These are phyloP conservation scores for Coemansia sp. DNA, from an alignment of 192 early-diverging fungal species.

Conservation along the genomic window DNA sequence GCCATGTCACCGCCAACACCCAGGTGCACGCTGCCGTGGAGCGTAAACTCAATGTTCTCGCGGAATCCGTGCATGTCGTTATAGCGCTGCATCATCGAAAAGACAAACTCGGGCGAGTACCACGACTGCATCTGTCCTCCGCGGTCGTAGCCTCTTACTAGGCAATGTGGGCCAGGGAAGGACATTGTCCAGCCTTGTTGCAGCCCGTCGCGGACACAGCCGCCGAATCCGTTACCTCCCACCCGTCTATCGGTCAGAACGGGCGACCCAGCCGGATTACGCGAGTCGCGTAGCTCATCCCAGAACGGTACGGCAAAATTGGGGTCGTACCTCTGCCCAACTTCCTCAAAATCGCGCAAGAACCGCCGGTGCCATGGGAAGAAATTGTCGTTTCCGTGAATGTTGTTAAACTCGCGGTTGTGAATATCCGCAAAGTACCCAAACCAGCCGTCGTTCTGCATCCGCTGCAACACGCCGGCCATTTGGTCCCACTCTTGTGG, in stretches of 20 bases:
- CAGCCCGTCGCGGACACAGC: slow-evolving; percentile 47
- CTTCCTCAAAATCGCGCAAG: slow-evolving; percentile 57
- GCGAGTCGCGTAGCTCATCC: slow-evolving; percentile 62
- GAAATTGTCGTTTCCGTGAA: slow-evolving; percentile 58
- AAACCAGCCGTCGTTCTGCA: slow-evolving; percentile 54
- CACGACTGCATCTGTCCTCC: slow-evolving; percentile 44
- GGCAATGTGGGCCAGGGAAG: slow-evolving; percentile 48
- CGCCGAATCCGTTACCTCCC: slow-evolving; percentile 49
- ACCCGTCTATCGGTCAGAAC: slow-evolving; percentile 37
- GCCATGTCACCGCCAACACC: slow-evolving; percentile 57
- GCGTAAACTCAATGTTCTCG: slow-evolving; percentile 51
- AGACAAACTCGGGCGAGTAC: slow-evolving; percentile 55
- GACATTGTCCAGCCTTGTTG: slow-evolving; percentile 41
- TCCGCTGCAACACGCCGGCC: slow-evolving; percentile 31
- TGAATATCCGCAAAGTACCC: slow-evolving; percentile 45
- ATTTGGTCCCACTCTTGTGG: slow-evolving; percentile 44
- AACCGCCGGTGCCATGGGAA: slow-evolving; percentile 61
- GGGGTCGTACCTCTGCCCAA: slow-evolving; percentile 51
- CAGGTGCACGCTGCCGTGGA: slow-evolving; percentile 57
- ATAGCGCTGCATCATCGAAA: slow-evolving; percentile 47
- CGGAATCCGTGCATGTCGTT: slow-evolving; percentile 51
- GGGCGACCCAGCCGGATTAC: slow-evolving; percentile 44
- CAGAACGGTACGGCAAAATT: slow-evolving; percentile 60
- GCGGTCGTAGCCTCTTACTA: slow-evolving; percentile 34
- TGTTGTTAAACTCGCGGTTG: slow-evolving; percentile 48